Evolutionary conservation across 2,329 filamentous ascomycete species (phyloP), one percentile per base, ranked within the genome.

Genomic region (Xylaria sp.): DNA sequence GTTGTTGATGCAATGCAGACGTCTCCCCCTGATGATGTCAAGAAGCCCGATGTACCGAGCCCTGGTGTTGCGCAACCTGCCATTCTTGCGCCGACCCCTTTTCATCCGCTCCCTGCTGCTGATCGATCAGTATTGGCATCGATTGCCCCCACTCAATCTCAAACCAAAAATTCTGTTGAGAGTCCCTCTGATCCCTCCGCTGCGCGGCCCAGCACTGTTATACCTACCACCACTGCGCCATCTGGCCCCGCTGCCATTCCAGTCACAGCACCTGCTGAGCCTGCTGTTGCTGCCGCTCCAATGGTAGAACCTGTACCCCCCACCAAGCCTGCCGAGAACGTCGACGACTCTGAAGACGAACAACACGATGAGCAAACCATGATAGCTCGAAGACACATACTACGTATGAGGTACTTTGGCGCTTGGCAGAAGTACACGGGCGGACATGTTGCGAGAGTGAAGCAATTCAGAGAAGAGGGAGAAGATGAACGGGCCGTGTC

Each of bases 351-450:
- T 1, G 65, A 63, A 34, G 62, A 67, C 23, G 59, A 70, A 23
- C 58, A 67, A 46, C 60, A 63, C 13, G 71, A 73, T 44, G 71
- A 71, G 59, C 68, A 57, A 11, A 72, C 71, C 7, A 55, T 69
- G 57, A 62, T 73, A 57, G 71, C 71, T 23, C 65, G 70, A 51
- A 65, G 71, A 52, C 71, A 73, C 54, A 72, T 73, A 11, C 61
- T 72, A 8, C 70, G 71, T 19, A 71, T 72, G 69, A 67, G 70
- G 59, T 72, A 70, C 49, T 72, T 72, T 49, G 67, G 66, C 52
- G 67, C 68, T 18, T 73, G 70, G 71, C 68, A 70, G 60, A 65
- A 55, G 11, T 70, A 71, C 39, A 72, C 70, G 8, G 57, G 54
- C 11, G 63, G 68, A 11, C 67, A 70, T 54, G 13, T 64, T 13